Evolutionary conservation across 495 filamentous ascomycete genomes (phyloP).

Genomic region (Pyrenopolyporus hunteri): DNA sequence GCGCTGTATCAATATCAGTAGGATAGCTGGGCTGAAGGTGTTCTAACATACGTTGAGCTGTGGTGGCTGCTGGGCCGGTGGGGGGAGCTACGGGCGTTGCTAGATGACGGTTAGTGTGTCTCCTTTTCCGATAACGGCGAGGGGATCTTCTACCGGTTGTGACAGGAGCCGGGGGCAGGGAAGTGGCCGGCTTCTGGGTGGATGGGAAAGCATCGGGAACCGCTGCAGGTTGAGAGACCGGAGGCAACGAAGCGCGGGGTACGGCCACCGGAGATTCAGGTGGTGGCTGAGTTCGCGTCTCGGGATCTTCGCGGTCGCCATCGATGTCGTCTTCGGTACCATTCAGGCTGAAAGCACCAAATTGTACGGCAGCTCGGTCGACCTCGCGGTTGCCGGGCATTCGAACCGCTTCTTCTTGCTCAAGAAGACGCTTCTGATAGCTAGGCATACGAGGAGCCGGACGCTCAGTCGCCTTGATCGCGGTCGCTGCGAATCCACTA

Average conservation of each 20-base stretch:
- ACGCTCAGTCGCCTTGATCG: conserved; percentile 73
- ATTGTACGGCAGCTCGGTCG: conserved; percentile 92
- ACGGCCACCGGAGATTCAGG: conserved; percentile 91
- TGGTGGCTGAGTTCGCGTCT: conserved; percentile 92
- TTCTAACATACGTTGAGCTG: conserved; percentile 44
- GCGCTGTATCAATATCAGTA: conserved; percentile 36
- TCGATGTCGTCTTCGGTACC: conserved; percentile 84
- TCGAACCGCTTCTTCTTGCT: conserved; percentile 95
- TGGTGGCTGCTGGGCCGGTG: conserved; percentile 40
- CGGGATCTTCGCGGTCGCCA: conserved; percentile 90
- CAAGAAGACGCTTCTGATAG: conserved; percentile 81
- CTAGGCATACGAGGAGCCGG: conserved; percentile 68
- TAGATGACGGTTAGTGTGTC: conserved; percentile 41
- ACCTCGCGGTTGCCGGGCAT: conserved; percentile 99
- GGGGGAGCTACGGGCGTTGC: conserved; percentile 43
- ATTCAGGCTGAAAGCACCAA: conserved; percentile 92
- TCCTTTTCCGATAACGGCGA: conserved; percentile 1
- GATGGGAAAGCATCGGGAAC: conserved; percentile 63
- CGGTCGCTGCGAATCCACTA: conserved; percentile 72
- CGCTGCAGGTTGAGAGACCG: conserved; percentile 62
- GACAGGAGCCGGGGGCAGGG: conserved; percentile 57
- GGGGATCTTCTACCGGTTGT: conserved; percentile 47
- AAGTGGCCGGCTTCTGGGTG: conserved; percentile 70
- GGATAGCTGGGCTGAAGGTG: conserved; percentile 36
- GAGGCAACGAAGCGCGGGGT: conserved; percentile 88